phyloP scores from a whole-genome alignment of 768 basidiomycete genomes.

The Kwoniella europaea region DNA sequence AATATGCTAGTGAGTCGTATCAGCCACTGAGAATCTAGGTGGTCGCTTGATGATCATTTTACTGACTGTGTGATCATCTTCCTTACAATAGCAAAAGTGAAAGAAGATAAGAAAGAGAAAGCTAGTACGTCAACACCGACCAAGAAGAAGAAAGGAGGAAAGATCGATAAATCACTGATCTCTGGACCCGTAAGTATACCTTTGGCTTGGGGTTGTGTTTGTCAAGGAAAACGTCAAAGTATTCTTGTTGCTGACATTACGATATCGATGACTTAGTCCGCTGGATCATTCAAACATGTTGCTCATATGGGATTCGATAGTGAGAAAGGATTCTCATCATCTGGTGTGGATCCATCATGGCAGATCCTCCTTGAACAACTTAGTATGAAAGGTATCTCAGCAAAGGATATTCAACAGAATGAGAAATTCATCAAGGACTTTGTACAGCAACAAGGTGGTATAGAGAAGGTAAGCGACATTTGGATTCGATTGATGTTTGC shows the following conservation, averaged over 20 bases:
- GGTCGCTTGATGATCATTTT: background rate
- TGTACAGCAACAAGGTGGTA: slow-evolving; percentile 64
- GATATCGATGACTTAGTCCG: slow-evolving; percentile 38
- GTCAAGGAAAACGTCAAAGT: background rate
- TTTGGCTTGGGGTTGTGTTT: too few species aligned
- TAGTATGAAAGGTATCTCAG: slow-evolving; percentile 68
- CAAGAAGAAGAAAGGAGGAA: slow-evolving; percentile 66
- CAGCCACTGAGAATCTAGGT: background rate
- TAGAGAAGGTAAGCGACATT: slow-evolving; percentile 49
- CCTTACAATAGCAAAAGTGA: slow-evolving; percentile 40
- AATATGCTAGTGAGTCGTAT: slow-evolving; percentile 62
- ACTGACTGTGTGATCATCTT: background rate
- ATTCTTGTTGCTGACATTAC: background rate
- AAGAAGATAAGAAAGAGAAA: slow-evolving; percentile 51
- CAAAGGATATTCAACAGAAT: slow-evolving; percentile 72
- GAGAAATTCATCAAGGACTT: slow-evolving; percentile 89
- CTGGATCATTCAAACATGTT: slow-evolving; percentile 76
- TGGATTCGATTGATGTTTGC: too few species aligned
- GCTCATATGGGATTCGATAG: slow-evolving; percentile 94
- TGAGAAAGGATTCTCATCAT: slow-evolving; percentile 82
- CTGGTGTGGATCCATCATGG: slow-evolving; percentile 91
- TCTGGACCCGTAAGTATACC: slow-evolving; percentile 67
- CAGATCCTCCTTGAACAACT: slow-evolving; percentile 71
- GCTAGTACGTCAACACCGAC: slow-evolving; percentile 32
- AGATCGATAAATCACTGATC: slow-evolving; percentile 91